Conservation (phyloP, 257 asterid species). For the Solanum lycopersicoides region DNA sequence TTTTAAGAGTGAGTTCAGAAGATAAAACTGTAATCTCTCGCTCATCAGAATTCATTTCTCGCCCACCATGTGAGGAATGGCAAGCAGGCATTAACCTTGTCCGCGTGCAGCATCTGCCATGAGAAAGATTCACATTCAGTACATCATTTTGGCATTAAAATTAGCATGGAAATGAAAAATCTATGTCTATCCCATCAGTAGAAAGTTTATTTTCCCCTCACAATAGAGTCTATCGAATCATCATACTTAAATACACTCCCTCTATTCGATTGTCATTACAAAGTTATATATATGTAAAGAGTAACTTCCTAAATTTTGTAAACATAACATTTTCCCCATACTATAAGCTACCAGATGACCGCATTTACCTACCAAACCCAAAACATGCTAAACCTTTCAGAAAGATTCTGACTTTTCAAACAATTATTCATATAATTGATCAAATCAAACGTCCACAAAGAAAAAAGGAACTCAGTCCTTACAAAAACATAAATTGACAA, state of each 20-base stretch:
- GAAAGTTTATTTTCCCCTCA: not conserved
- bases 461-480: not conserved
- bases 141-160: not conserved
- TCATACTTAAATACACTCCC: not conserved
- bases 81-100: conserved; percentile 19
- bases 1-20: conserved; percentile 11
- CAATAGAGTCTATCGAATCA: not conserved
- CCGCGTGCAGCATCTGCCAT: conserved; percentile 32
- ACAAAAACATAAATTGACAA: not conserved
- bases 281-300: not conserved
- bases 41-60: not conserved
- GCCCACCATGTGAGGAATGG: not conserved
- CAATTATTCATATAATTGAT: not conserved
- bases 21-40: conserved; percentile 2
- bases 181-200: not conserved
- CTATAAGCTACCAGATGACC: not conserved
- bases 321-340: not conserved
- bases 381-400: not conserved
- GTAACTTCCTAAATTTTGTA: not conserved
- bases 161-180: not conserved
- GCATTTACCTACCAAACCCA: not conserved
- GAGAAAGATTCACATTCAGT: not conserved
- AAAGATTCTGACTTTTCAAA: not conserved
- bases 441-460: not conserved
- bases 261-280: not conserved